Base-by-base conservation (phyloP, 805 yeast genomes). In the Wickerhamiella slavikovae region DNA sequence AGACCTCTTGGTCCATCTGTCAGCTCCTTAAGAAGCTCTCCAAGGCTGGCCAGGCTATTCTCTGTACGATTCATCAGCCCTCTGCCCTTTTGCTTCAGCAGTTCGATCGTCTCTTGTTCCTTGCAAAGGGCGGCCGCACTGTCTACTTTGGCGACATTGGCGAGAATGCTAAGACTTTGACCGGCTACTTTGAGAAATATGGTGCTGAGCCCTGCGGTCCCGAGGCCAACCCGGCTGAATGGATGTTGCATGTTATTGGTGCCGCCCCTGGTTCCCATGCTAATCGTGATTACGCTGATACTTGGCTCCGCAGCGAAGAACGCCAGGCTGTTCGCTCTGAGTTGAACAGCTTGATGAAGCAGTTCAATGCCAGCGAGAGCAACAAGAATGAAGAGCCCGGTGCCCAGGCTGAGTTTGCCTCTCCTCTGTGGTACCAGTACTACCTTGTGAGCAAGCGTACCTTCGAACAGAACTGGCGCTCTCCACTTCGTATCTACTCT, bases 71-170 rank as follows among this genome's bases (percentile, higher is more conserved):
- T 39, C 78, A 70, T 49, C 78, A 70, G 50, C 78, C 78, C 39
- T 69, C 76, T 9, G 75, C 78, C 28, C 60, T 67, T 15, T 49
- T 70, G 43, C 63, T 70, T 49, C 67, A 68, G 46, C 66, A 67
- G 43, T 70, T 70, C 39, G 78, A 70, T 40, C 59, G 76, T 38
- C 54, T 70, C 34, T 51, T 71, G 39, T 60, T 74, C 35, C 57
- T 74, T 47, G 66, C 66, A 41, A 67, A 60, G 40, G 83, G 83
- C 48, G 83, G 83, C 40, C 53, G 58, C 43, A 73, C 79, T 40
- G 80, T 71, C 22, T 74, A 73, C 49, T 74, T 71, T 47, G 83
- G 83, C 42, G 79, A 72, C 37, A 65, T 72, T 41, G 83, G 83
- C 40, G 54, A 60, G 35, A 62, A 64, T 42, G 71, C 73, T 30